These are phyloP conservation scores for Sporothrix globosa DNA, from an alignment of 2,329 filamentous ascomycete genomes.

Conservation along the genomic window DNA sequence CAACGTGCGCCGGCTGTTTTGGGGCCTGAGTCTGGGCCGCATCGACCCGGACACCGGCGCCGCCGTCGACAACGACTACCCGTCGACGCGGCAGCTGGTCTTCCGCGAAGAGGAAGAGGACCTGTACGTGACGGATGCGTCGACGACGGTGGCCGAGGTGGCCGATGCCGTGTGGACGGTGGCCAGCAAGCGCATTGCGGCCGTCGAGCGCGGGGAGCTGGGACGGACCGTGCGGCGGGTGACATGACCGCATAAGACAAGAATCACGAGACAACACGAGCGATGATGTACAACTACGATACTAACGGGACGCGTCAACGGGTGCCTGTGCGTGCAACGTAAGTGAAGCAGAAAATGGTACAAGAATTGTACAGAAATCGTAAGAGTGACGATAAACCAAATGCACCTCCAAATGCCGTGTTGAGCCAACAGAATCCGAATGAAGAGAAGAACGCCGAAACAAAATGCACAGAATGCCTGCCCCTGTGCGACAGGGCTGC, in stretches of 20 bases:
- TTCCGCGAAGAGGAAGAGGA: conserved; percentile 58
- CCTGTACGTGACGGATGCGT: conserved; percentile 59
- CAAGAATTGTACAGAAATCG: neutral
- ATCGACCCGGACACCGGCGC: neutral
- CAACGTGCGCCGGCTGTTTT: conserved; percentile 75
- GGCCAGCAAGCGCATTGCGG: conserved; percentile 52
- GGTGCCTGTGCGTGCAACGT: too few species aligned
- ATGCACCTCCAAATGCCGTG: conserved; percentile 33
- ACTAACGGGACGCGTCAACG: too few species aligned
- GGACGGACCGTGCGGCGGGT: conserved; percentile 53
- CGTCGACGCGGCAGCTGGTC: conserved; percentile 38
- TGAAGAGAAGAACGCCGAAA: conserved; percentile 21
- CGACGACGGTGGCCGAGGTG: conserved; percentile 59
- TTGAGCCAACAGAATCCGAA: conserved; percentile 37
- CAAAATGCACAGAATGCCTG: conserved; percentile 8
- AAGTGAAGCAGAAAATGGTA: neutral
- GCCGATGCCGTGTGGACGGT: conserved; percentile 59
- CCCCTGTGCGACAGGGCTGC: neutral
- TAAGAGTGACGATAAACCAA: conserved; percentile 18
- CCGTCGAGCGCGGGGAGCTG: conserved; percentile 55
- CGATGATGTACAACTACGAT: too few species aligned
- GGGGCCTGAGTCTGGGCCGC: conserved; percentile 54
- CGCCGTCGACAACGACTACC: neutral
- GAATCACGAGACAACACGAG: too few species aligned
- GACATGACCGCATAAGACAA: conserved; percentile 38